Percentiles rank a stretch among this genome's conserved stretches.
phyloP scores from a whole-genome alignment of 441 rosid species.

The Brassica balearica region DNA sequence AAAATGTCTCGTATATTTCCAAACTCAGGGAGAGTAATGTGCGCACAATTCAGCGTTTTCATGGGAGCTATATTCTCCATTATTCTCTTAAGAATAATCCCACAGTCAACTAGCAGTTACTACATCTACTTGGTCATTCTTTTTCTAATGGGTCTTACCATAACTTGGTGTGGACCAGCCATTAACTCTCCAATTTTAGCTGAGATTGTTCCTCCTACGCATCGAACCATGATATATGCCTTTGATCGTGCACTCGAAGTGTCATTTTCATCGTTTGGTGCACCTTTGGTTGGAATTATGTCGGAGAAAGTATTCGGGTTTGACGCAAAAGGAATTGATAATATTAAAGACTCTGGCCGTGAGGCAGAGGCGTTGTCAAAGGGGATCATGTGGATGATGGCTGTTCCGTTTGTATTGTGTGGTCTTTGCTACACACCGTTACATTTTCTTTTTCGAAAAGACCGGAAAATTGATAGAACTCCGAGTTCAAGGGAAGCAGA shows the following conservation, averaged over 20 bases:
- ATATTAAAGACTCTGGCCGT: conserved; percentile 53
- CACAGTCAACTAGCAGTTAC: conserved; percentile 68
- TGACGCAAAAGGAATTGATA: conserved; percentile 61
- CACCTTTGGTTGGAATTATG: conserved; percentile 86
- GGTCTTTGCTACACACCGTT: conserved; percentile 79
- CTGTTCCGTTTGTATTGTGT: conserved; percentile 77
- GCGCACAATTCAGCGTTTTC: conserved; percentile 87
- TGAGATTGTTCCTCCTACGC: conserved; percentile 81
- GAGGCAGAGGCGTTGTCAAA: conserved; percentile 79
- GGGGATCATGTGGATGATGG: conserved; percentile 87
- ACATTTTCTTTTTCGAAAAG: conserved; percentile 56
- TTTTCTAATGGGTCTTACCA: conserved; percentile 25
- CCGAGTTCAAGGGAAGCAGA: conserved; percentile 56
- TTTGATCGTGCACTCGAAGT: conserved; percentile 88
- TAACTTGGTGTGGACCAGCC: conserved; percentile 84
- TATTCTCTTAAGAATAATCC: conserved; percentile 69
- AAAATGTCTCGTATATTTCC: conserved; percentile 63
- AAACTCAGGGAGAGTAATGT: conserved; percentile 75
- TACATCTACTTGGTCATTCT: conserved; percentile 53
- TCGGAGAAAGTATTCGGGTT: conserved; percentile 78
- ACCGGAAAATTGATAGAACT: conserved; percentile 62
- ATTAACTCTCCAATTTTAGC: conserved; percentile 87
- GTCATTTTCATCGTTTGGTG: conserved; percentile 82
- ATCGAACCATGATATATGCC: conserved; percentile 89
- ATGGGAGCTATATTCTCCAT: conserved; percentile 85